phyloP scores from a whole-genome alignment of 2,329 filamentous ascomycete species.

The Microdochium paspali region DNA sequence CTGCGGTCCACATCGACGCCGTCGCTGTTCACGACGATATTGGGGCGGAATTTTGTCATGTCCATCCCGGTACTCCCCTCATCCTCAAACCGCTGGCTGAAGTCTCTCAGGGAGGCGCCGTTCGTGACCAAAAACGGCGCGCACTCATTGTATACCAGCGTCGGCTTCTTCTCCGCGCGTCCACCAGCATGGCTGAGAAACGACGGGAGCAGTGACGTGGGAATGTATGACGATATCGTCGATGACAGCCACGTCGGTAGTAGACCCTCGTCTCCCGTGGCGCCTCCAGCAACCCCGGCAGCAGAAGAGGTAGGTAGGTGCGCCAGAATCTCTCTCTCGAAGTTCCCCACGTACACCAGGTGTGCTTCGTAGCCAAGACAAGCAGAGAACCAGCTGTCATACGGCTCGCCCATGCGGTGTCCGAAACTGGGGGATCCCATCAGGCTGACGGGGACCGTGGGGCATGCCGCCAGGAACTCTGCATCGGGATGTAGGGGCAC shows the following conservation, averaged over 20 bases:
- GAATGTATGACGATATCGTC: conserved; percentile 14
- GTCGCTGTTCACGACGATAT: conserved; percentile 46
- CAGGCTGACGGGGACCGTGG: conserved; percentile 43
- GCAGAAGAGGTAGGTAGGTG: conserved; percentile 30
- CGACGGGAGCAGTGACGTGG: background rate
- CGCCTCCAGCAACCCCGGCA: conserved; percentile 8
- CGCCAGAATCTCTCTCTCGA: conserved; percentile 52
- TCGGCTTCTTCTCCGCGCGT: too few relatives aligned
- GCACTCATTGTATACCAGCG: conserved; percentile 62
- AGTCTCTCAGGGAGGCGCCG: conserved; percentile 57
- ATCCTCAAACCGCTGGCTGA: conserved; percentile 42
- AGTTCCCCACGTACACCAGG: conserved; percentile 56
- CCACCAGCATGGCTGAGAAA: too few relatives aligned
- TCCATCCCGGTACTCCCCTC: conserved; percentile 36
- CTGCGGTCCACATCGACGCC: background rate
- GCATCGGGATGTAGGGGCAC: conserved; percentile 15
- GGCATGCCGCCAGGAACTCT: conserved; percentile 21
- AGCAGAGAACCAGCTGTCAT: conserved; percentile 57
- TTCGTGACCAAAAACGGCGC: conserved; percentile 68
- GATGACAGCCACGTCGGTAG: conserved; percentile 21
- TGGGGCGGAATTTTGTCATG: conserved; percentile 63
- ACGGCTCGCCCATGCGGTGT: conserved; percentile 52
- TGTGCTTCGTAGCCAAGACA: conserved; percentile 53
- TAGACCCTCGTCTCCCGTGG: conserved; percentile 5
- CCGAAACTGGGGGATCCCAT: conserved; percentile 48